Evolutionary conservation across 306 rosid genomes (phyloP), one percentile per base, ranked within the genome.

Genomic region (Lathyrus tuberosus): DNA sequence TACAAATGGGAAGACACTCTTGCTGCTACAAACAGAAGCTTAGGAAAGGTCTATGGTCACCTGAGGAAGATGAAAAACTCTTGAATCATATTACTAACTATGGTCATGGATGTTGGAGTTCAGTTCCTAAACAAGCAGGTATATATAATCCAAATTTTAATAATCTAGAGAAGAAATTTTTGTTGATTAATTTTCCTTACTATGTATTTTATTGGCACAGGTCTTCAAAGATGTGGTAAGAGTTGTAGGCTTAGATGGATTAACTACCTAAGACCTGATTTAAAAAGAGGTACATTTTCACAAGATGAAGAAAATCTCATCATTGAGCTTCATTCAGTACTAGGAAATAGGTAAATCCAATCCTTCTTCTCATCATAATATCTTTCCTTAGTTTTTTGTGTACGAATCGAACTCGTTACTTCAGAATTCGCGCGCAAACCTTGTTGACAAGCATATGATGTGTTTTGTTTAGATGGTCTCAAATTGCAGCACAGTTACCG

Each of bases 401-500:
- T 6, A 33, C 38, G 38, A 33, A 35, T 35, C 40, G 2, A 33
- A 33, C 38, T 33, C 38, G 38, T 5, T 33, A 33, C 38, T 33
- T 33, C 8, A 33, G 38, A 33, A 33, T 33, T 33, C 38, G 9
- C 38, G 38, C 8, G 1, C 8, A 7, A 24, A 24, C 26, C 26
- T 24, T 24, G 26, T 24, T 24, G 26, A 24, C 26, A 24, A 1
- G 26, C 26, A 24, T 24, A 24, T 24, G 26, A 35, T 35, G 28
- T 74, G 64, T 35, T 69, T 51, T 16, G 5, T 67, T 77, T 77
- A 89, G 98, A 78, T 89, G 96, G 98, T 92, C 98, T 14, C 94
- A 89, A 69, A 92, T 89, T 77, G 98, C 96, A 0, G 91, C 95
- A 53, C 82, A 79, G 70, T 78, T 92, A 66, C 95, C 96, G 0